phyloP scores from a whole-genome alignment of 257 asterid genomes.

The Nemophila menziesii region DNA sequence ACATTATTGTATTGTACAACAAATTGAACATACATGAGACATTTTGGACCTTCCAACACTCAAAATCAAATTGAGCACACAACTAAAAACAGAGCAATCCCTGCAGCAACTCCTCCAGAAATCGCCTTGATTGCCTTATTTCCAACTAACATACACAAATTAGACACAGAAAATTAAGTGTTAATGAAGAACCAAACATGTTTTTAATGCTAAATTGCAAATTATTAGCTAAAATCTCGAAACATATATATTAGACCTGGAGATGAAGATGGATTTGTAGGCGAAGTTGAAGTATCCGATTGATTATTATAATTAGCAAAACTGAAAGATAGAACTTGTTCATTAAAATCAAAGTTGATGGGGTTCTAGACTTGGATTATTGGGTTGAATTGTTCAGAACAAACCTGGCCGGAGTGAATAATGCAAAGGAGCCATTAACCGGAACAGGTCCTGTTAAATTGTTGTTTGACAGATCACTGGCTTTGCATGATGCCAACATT shows the following conservation, averaged over 20 bases:
- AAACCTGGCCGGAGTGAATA: constrained; percentile 92
- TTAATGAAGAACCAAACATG: neutral
- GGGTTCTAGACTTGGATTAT: constrained; percentile 9
- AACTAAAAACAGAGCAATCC: constrained; percentile 75
- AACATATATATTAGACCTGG: constrained; percentile 21
- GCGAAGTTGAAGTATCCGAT: constrained; percentile 37
- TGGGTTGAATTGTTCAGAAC: constrained; percentile 2
- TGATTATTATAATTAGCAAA: constrained; percentile 43
- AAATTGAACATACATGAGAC: too few relatives aligned
- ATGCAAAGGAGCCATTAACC: constrained; percentile 75
- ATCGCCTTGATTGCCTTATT: constrained; percentile 65
- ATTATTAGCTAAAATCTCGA: neutral
- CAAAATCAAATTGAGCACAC: too few relatives aligned
- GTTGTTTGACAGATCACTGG: constrained; percentile 92
- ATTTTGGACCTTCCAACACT: too few relatives aligned
- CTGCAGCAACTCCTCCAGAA: constrained; percentile 88
- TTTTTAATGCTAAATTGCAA: too few relatives aligned
- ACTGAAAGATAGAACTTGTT: constrained; percentile 31
- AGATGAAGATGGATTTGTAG: constrained; percentile 41
- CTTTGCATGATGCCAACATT: constrained; percentile 13
- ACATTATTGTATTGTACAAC: too few relatives aligned
- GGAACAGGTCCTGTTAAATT: constrained; percentile 53
- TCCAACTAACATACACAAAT: constrained; percentile 30
- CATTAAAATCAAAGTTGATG: neutral
- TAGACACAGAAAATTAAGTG: neutral